phyloP scores from a whole-genome alignment of 2,329 filamentous ascomycete genomes.

The Trematosphaeria pertusa region DNA sequence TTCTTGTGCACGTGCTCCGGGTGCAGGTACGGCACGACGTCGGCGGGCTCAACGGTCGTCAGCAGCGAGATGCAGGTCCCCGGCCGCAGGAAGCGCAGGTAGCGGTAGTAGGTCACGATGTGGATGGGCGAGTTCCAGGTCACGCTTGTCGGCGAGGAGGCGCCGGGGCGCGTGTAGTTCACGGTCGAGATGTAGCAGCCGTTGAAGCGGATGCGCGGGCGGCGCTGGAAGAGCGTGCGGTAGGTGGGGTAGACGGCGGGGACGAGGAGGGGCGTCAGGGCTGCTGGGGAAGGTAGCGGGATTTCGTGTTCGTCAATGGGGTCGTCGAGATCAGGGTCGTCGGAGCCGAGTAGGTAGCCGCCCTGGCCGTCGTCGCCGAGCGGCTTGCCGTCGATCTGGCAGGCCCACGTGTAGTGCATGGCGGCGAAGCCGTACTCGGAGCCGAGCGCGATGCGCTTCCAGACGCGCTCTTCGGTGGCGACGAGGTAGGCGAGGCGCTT shows the following conservation, averaged over 20 bases:
- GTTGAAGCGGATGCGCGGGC: slow-evolving; percentile 90
- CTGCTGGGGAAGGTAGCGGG: slow-evolving; percentile 11
- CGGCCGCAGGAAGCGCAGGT: slow-evolving; percentile 92
- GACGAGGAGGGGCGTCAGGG: slow-evolving; percentile 44
- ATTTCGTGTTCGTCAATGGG: slow-evolving; percentile 6
- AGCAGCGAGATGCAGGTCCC: slow-evolving; percentile 82
- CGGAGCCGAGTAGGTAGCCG: slow-evolving; percentile 35
- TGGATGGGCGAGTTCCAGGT: slow-evolving; percentile 85
- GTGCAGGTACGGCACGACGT: slow-evolving; percentile 85
- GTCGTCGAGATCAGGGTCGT: slow-evolving; percentile 16
- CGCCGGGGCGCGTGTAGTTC: slow-evolving; percentile 89
- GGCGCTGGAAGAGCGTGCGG: slow-evolving; percentile 76
- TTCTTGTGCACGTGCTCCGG: slow-evolving; percentile 67
- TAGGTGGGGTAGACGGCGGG: slow-evolving; percentile 50
- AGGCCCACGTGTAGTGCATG: slow-evolving; percentile 83
- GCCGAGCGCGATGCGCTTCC: slow-evolving; percentile 77
- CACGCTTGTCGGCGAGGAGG: slow-evolving; percentile 70
- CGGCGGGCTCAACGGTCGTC: slow-evolving; percentile 80
- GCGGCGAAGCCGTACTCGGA: slow-evolving; percentile 76
- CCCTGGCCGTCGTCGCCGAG: slow-evolving; percentile 46
- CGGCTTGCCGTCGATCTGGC: slow-evolving; percentile 61
- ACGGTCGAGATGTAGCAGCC: slow-evolving; percentile 97
- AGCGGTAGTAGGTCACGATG: slow-evolving; percentile 97
- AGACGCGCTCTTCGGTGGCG: slow-evolving; percentile 82
- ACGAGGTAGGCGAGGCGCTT: slow-evolving; percentile 87